phyloP scores from a whole-genome alignment of 495 filamentous ascomycete species.

The Ramalina peruviana region DNA sequence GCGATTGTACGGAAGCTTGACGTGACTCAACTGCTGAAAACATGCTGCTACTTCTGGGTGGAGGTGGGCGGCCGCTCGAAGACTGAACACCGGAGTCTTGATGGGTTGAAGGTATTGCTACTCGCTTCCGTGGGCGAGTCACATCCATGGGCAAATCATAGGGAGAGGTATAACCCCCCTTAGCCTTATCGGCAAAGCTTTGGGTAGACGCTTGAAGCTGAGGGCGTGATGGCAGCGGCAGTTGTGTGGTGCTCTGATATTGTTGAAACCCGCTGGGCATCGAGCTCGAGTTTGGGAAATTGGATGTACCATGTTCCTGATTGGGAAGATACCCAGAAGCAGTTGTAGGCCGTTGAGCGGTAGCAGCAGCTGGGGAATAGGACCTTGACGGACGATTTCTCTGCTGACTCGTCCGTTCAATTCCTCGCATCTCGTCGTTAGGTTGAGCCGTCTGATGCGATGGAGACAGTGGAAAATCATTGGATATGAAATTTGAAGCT shows the following conservation, averaged over 20 bases:
- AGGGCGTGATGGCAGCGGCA: constrained; percentile 9
- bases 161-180: constrained; percentile 82
- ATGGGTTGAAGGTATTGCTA: constrained; percentile 28
- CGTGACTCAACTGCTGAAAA: constrained; percentile 5
- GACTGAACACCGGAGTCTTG: constrained; percentile 14
- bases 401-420: too few relatives aligned
- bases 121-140: constrained; percentile 47
- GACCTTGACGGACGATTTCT: neutral
- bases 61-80: constrained; percentile 33
- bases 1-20: constrained; percentile 18
- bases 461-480: neutral
- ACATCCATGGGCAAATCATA: constrained; percentile 92
- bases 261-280: constrained; percentile 1
- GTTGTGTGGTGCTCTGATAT: neutral
- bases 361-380: neutral
- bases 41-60: constrained; percentile 51
- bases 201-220: constrained; percentile 31
- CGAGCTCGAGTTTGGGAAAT: neutral
- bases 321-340: neutral
- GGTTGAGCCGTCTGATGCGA: constrained; percentile 10
- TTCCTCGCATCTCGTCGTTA: constrained; percentile 17
- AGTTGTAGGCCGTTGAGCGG: neutral
- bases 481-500: neutral
- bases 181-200: constrained; percentile 81
- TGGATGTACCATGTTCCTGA: neutral